These are phyloP conservation scores for Botrytis tulipae DNA, from an alignment of 2,329 filamentous ascomycete genomes.

Conservation along the genomic window DNA sequence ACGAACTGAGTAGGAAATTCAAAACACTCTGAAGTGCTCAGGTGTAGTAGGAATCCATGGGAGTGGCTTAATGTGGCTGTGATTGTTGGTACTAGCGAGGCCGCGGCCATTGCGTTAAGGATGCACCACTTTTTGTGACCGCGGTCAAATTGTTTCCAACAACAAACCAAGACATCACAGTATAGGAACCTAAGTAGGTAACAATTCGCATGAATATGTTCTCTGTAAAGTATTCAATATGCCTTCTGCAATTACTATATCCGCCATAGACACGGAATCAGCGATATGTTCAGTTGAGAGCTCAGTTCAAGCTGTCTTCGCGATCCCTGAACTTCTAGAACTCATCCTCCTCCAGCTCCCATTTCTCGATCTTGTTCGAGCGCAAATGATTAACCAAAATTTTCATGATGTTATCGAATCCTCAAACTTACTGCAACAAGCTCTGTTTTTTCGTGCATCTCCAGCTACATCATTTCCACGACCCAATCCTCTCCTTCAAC, in stretches of 20 bases:
- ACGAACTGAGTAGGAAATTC: not conserved
- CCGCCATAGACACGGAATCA: not conserved
- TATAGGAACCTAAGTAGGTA: not conserved
- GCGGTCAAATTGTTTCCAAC: not conserved
- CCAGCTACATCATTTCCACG: slow-evolving; percentile 8
- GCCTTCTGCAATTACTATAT: not conserved
- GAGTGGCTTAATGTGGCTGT: slow-evolving; percentile 8
- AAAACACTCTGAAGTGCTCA: not conserved
- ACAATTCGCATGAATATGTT: not conserved
- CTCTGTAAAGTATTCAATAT: not conserved
- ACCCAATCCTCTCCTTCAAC: slow-evolving; percentile 14
- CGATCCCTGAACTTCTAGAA: slow-evolving; percentile 17
- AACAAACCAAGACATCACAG: not conserved
- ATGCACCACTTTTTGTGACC: not conserved
- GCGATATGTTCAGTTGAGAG: not conserved
- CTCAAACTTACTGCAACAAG: slow-evolving; percentile 14
- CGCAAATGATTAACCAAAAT: slow-evolving; percentile 11
- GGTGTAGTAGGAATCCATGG: not conserved
- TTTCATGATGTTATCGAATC: slow-evolving; percentile 10
- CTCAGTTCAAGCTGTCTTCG: slow-evolving; percentile 8
- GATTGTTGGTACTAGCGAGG: not conserved
- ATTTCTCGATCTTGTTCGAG: slow-evolving; percentile 18
- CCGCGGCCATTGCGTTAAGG: not conserved
- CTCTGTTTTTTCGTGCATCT: slow-evolving; percentile 4
- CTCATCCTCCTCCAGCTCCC: slow-evolving; percentile 16